Base-by-base conservation (phyloP, 2,329 filamentous ascomycete species). In the Neoarthrinium moseri region DNA sequence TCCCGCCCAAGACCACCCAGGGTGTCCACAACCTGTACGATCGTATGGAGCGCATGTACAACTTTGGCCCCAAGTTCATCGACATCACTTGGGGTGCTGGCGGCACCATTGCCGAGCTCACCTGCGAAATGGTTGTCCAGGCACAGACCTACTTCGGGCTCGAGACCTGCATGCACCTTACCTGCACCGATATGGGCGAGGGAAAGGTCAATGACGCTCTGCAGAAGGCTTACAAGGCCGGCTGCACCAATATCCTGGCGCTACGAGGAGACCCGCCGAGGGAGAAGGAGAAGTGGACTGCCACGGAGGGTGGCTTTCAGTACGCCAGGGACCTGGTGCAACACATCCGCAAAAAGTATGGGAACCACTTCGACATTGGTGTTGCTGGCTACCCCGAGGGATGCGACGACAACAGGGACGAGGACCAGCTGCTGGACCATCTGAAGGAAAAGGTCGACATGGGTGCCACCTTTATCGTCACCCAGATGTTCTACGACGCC, bases 1-100 rank as follows among this genome's bases (percentile, higher is more conserved):
- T 99, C 72, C 94, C 94, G 42, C 94, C 94, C 30, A 99, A 99
- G 75, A 99, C 94, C 6, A 87, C 89, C 10, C 89, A 94, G 72
- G 94, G 94, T 78, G 92, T 99, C 11, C 94, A 99, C 73, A 99
- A 99, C 68, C 84, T 99, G 48, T 99, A 99, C 77, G 94, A 99
- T 60, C 89, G 94, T 58, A 97, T 99, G 89, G 94, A 99, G 71
- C 91, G 91, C 71, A 99, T 99, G 94, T 91, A 96, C 70, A 83
- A 86, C 61, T 82, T 95, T 53, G 94, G 91, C 2, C 94, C 92
- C 53, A 87, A 91, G 62, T 99, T 99, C 74, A 91, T 99, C 66
- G 94, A 99, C 69, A 87, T 99, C 62, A 99, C 94, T 52, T 99
- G 94, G 94, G 95, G 95, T 53, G 94, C 94, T 43, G 94, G 94